Evolutionary conservation across 768 basidiomycete genomes (phyloP).

Genomic region (Leucocoprinus birnbaumii): DNA sequence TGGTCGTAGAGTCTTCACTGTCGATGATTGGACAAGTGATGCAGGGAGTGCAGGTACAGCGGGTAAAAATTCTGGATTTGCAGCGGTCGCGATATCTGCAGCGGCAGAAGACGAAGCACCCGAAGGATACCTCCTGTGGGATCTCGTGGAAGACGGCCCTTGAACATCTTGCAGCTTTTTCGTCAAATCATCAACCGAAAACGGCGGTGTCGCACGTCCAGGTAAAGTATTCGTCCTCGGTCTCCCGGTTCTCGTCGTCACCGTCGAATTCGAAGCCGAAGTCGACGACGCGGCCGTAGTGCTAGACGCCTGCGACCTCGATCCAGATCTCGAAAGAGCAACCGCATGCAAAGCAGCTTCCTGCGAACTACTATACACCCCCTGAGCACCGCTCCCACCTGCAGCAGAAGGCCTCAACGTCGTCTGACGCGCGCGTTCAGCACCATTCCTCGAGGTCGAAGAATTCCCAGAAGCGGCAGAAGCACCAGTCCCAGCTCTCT

Average conservation of each 20-base stretch:
- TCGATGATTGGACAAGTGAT: not conserved
- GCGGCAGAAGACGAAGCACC: slow-evolving; percentile 14
- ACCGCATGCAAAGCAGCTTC: slow-evolving; percentile 35
- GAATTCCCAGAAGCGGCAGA: not conserved
- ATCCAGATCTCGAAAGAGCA: slow-evolving; percentile 10
- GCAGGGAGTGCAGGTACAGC: not conserved
- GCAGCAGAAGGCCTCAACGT: slow-evolving; percentile 34
- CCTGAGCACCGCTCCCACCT: slow-evolving; percentile 13
- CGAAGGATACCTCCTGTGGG: slow-evolving; percentile 12
- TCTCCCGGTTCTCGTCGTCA: no score
- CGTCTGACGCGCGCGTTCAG: slow-evolving; percentile 21
- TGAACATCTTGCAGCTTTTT: slow-evolving; percentile 55
- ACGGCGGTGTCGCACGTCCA: slow-evolving; percentile 27
- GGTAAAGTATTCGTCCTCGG: slow-evolving; percentile 44
- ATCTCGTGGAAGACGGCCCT: slow-evolving; percentile 18
- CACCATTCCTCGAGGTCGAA: not conserved
- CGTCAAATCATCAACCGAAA: slow-evolving; percentile 58
- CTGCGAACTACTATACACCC: slow-evolving; percentile 27
- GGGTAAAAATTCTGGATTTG: not conserved
- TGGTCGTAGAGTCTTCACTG: slow-evolving; percentile 35
- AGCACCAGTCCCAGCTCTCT: slow-evolving; percentile 28
- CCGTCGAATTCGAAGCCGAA: no score
- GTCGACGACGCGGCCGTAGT: no score
- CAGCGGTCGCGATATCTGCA: not conserved
- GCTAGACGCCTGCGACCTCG: slow-evolving; percentile 10